Evolutionary conservation across 2,329 filamentous ascomycete genomes (phyloP), one percentile per base, ranked within the genome.

Genomic region (Penicillium vulpinum): DNA sequence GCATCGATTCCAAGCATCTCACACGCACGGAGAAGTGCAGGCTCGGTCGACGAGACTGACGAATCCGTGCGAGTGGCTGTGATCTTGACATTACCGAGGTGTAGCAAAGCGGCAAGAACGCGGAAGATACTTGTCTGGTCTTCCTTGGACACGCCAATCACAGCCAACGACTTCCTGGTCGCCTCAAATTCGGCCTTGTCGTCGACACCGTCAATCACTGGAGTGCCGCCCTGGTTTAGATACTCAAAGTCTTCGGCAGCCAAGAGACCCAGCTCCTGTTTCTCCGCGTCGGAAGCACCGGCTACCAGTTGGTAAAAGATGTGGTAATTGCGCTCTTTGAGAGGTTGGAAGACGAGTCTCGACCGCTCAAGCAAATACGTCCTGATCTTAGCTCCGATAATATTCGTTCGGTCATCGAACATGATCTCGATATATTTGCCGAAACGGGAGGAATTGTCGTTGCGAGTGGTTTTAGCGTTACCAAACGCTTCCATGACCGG

Each of bases 341-440:
- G 81, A 40, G 94, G 94, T 73, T 99, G 94, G 77, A 97, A 99
- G 18, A 97, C 94, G 68, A 99, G 81, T 78, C 94, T 88, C 60
- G 94, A 97, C 59, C 94, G 90, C 76, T 99, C 94, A 43, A 99
- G 82, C 64, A 99, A 82, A 72, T 99, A 99, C 54, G 92, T 97
- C 67, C 94, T 85, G 72, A 99, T 99, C 80, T 95, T 95, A 55
- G 94, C 94, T 66, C 94, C 94, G 71, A 97, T 97, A 69, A 99
- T 99, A 74, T 95, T 94, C 61, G 91, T 96, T 70, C 88, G 85
- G 62, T 91, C 86, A 78, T 97, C 92, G 76, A 99, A 99, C 91
- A 97, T 93, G 73, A 99, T 99, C 80, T 99, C 94, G 68, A 99
- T 97, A 76, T 99, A 99, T 82, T 99, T 99, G 75, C 94, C 94